Evolutionary conservation across 768 basidiomycete genomes (phyloP).

Genomic region (Dioszegia hungarica): DNA sequence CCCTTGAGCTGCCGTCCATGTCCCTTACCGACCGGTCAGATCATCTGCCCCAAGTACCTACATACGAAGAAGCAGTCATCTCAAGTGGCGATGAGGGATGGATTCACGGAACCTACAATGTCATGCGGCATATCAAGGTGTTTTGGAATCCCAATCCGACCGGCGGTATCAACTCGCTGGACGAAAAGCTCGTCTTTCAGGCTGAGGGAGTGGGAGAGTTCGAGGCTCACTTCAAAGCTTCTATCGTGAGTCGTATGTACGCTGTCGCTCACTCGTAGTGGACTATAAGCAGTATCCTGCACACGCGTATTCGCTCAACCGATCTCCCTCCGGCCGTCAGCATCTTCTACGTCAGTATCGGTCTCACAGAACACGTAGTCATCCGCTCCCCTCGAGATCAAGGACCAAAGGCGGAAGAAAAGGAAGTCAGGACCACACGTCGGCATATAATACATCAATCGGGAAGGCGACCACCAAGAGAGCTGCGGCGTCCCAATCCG

Average conservation of each 20-base stretch:
- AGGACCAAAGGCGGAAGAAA: background rate
- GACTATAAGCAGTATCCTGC: conserved; percentile 23
- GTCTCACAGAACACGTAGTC: conserved; percentile 14
- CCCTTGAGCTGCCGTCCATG: conserved; percentile 10
- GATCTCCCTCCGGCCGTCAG: conserved; percentile 15
- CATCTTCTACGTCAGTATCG: conserved; percentile 25
- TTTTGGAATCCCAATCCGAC: conserved; percentile 10
- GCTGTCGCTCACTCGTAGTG: conserved; percentile 11
- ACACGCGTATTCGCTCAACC: conserved; percentile 2
- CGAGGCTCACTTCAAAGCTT: conserved; percentile 9
- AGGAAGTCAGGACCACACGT: background rate
- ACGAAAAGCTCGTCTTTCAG: conserved; percentile 6
- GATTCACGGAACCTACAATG: conserved; percentile 8
- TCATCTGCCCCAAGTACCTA: conserved; percentile 11
- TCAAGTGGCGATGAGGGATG: background rate
- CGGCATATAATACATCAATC: background rate
- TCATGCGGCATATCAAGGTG: conserved; percentile 5
- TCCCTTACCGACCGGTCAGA: conserved; percentile 19
- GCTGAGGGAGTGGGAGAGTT: conserved; percentile 3
- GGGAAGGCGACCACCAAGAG: conserved; percentile 1
- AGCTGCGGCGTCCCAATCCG: background rate
- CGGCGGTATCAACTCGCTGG: conserved; percentile 15
- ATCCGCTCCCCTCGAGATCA: conserved; percentile 18
- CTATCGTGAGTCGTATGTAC: conserved; percentile 6
- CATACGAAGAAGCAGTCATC: conserved; percentile 1